Base-by-base conservation (phyloP, 805 yeast genomes). In the Myxozyma monticola region DNA sequence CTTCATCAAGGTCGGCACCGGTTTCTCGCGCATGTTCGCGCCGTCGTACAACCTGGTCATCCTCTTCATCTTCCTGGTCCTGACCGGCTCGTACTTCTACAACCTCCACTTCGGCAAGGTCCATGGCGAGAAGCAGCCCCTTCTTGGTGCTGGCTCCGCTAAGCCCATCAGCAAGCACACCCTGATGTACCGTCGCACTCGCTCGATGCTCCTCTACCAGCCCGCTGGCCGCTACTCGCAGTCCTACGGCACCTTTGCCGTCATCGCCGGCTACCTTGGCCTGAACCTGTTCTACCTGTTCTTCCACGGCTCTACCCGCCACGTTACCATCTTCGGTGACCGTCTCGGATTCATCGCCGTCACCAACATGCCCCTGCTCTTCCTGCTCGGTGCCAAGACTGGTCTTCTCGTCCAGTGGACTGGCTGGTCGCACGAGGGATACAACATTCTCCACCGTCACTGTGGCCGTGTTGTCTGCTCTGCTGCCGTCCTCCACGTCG, bases 391-490 rank as follows among this genome's bases (percentile, higher is more conserved):
- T 14, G 59, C 59, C 17, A 55, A 55, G 54, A 55, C 57, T 31
- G 57, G 57, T 35, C 54, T 55, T 17, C 47, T 55, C 17, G 57
- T 53, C 28, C 59, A 55, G 46, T 51, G 53, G 54, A 48, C 57
- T 25, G 59, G 59, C 51, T 55, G 59, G 59, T 55, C 59, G 30
- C 57, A 55, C 35, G 59, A 55, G 45, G 57, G 59, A 15, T 48
- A 52, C 49, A 55, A 55, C 54, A 52, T 52, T 46, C 54, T 55
- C 26, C 59, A 55, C 45, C 49, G 59, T 41, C 57, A 53, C 45
- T 38, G 46, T 20, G 59, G 59, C 14, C 59, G 59, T 43, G 51
- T 52, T 37, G 59, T 55, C 37, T 47, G 51, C 46, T 25, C 49
- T 37, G 48, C 58, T 17, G 59, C 54, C 21, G 51, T 55, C 4